A percentile compares a stretch with the other conserved stretches of the same genome.
Evolutionary conservation across 495 filamentous ascomycete species (phyloP).

Genomic region (Platismatia glauca): DNA sequence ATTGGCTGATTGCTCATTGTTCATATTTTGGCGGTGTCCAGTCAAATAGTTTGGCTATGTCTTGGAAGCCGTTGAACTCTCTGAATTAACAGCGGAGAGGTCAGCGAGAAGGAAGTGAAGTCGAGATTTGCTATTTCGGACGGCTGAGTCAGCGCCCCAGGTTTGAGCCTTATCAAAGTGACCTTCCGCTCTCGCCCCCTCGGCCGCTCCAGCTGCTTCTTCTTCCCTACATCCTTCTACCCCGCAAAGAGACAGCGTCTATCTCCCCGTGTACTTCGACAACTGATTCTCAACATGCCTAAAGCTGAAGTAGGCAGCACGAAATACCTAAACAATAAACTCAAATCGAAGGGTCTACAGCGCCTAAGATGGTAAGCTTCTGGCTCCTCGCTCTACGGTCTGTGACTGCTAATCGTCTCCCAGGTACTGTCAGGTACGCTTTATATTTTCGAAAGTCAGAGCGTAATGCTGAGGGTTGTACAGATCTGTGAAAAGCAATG

Average conservation of each 20-base stretch:
- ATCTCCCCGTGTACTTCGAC: background rate
- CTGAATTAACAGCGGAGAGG: too few relatives aligned
- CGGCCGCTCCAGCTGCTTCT: background rate
- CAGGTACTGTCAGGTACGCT: background rate
- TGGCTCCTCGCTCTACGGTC: background rate
- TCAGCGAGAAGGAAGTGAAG: background rate
- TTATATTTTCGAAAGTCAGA: background rate
- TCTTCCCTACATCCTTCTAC: too few relatives aligned
- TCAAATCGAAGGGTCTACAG: slow-evolving; percentile 83
- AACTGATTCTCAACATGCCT: slow-evolving; percentile 50
- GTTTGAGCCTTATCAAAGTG: background rate
- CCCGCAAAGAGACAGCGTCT: background rate
- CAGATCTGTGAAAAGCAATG: slow-evolving; percentile 48
- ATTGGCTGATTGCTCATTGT: background rate
- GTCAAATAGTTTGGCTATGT: too few relatives aligned
- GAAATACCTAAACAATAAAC: slow-evolving; percentile 79
- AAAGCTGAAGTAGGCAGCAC: slow-evolving; percentile 82
- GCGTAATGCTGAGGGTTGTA: slow-evolving; percentile 31
- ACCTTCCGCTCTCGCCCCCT: too few relatives aligned
- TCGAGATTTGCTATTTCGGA: background rate
- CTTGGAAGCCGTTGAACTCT: too few relatives aligned
- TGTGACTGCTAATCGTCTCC: background rate
- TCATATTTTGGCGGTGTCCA: background rate
- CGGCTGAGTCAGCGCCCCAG: too few relatives aligned
- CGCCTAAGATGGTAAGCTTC: slow-evolving; percentile 66